phyloP scores from a whole-genome alignment of 768 basidiomycete species.

The Agrocybe praecox region DNA sequence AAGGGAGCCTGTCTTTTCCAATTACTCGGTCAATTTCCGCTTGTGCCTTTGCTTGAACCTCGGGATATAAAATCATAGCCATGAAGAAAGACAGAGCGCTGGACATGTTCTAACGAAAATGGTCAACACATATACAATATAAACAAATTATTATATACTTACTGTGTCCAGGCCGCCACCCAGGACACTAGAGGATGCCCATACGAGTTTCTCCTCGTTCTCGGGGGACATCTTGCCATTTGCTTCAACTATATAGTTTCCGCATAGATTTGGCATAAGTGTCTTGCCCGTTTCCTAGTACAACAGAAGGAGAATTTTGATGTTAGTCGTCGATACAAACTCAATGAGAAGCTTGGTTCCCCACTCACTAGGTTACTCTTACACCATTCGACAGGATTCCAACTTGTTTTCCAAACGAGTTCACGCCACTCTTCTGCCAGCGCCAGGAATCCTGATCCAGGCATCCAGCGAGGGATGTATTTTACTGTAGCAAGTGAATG shows the following conservation, averaged over 20 bases:
- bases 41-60: slow-evolving; percentile 19
- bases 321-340: neutral
- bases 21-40: slow-evolving; percentile 27
- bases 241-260: slow-evolving; percentile 27
- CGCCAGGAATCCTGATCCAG: slow-evolving; percentile 55
- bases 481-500: slow-evolving; percentile 32
- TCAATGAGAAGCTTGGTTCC: neutral
- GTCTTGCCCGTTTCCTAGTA: slow-evolving; percentile 41
- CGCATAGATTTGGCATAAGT: slow-evolving; percentile 39
- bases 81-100: slow-evolving; percentile 39
- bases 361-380: slow-evolving; percentile 46
- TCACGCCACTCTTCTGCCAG: slow-evolving; percentile 39
- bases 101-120: slow-evolving; percentile 34
- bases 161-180: slow-evolving; percentile 22
- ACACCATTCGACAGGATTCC: slow-evolving; percentile 37
- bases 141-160: too few species aligned
- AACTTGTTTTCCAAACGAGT: slow-evolving; percentile 36
- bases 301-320: neutral
- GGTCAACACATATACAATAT: too few species aligned
- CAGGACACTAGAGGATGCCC: slow-evolving; percentile 29
- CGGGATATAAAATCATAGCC: slow-evolving; percentile 15
- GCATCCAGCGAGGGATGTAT: slow-evolving; percentile 57
- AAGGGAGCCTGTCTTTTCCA: slow-evolving; percentile 21
- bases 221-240: slow-evolving; percentile 33
- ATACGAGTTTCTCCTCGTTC: slow-evolving; percentile 37